Percentiles rank a stretch among this genome's conserved stretches.
phyloP scores from a whole-genome alignment of 805 yeast genomes.

The Yamadazyma kitorensis region DNA sequence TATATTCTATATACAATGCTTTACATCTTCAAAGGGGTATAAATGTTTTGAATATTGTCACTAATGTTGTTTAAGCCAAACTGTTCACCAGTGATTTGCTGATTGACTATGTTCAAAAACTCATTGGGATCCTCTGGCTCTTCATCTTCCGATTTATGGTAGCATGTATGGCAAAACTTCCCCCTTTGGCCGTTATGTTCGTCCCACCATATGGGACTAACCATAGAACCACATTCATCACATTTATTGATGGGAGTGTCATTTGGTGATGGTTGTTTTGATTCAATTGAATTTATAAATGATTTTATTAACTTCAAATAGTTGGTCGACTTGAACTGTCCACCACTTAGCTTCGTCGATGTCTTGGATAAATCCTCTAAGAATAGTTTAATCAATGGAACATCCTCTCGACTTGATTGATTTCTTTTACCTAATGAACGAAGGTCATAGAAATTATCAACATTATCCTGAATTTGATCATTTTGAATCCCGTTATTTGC shows the following conservation, averaged over 20 bases:
- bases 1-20: neutral
- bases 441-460: conserved; percentile 21
- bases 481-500: neutral
- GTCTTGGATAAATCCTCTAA: conserved; percentile 30
- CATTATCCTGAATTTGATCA: neutral
- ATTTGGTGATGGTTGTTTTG: neutral
- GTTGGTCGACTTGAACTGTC: conserved; percentile 5
- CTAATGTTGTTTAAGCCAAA: conserved; percentile 28
- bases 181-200: too few relatives aligned
- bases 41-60: conserved; percentile 19
- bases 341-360: conserved; percentile 21
- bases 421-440: conserved; percentile 29
- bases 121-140: conserved; percentile 10
- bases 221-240: neutral
- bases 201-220: conserved; percentile 9
- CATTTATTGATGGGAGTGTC: neutral
- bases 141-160: conserved; percentile 16
- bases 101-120: conserved; percentile 21
- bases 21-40: conserved; percentile 3
- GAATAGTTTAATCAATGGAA: conserved; percentile 40
- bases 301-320: conserved; percentile 4
- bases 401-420: conserved; percentile 23
- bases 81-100: conserved; percentile 29
- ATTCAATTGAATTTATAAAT: conserved; percentile 1
- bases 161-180: conserved; percentile 31